Percentiles rank a stretch among this genome's conserved stretches.
Evolutionary conservation across 768 basidiomycete species (phyloP).

Genomic region (Suillus hirtellus): DNA sequence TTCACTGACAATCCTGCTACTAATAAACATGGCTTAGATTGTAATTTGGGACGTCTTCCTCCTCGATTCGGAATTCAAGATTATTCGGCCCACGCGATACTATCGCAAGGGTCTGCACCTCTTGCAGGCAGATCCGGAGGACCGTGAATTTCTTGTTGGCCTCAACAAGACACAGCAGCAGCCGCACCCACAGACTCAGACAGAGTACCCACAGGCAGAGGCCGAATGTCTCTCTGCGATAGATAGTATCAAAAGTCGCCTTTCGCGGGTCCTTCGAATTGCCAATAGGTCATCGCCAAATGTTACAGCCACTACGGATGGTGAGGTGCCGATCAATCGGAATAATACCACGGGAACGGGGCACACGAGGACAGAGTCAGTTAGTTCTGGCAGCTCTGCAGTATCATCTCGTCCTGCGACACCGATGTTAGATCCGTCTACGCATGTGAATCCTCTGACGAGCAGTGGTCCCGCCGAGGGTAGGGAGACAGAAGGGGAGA

Average conservation of each 20-base stretch:
- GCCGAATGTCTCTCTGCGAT: constrained; percentile 42
- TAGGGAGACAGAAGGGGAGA: constrained; percentile 24
- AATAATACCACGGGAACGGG: constrained; percentile 8
- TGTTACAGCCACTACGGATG: constrained; percentile 10
- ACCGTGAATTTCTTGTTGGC: constrained; percentile 24
- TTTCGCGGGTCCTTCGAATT: constrained; percentile 48
- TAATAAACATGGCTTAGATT: constrained; percentile 44
- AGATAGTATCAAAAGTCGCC: constrained; percentile 47
- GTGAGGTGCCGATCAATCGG: constrained; percentile 9
- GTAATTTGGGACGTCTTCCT: constrained; percentile 93
- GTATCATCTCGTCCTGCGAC: constrained; percentile 42
- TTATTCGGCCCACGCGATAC: constrained; percentile 87
- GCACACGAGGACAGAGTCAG: constrained; percentile 18
- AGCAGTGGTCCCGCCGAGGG: constrained; percentile 18
- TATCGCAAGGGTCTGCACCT: constrained; percentile 84
- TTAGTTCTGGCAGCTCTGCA: constrained; percentile 39
- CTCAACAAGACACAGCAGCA: constrained; percentile 20
- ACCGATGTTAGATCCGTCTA: constrained; percentile 80
- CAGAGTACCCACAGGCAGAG: constrained; percentile 23
- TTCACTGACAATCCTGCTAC: constrained; percentile 1
- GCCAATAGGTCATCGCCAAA: constrained; percentile 23
- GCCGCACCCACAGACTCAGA: constrained; percentile 19
- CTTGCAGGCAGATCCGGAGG: constrained; percentile 42
- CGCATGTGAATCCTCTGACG: constrained; percentile 61
- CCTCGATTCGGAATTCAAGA: constrained; percentile 83